Base-by-base conservation (phyloP, 805 yeast genomes). In the Nakazawaea populi region DNA sequence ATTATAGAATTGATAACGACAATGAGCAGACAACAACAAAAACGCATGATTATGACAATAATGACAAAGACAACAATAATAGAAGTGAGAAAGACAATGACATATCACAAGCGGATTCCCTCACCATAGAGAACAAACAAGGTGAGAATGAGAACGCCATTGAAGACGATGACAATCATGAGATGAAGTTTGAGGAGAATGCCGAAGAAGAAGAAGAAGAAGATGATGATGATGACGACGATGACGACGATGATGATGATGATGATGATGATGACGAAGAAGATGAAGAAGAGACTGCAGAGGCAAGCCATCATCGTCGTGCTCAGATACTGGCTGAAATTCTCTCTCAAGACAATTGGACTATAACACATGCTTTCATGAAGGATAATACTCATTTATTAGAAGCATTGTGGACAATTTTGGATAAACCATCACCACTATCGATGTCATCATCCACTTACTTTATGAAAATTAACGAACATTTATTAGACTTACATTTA, bases 311-410 rank as follows among this genome's bases (percentile, higher is more conserved):
- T 54, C 60, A 66, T 35, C 61, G 73, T 55, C 58, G 73, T 47
- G 83, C 89, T 1, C 83, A 82, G 51, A 75, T 85, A 58, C 90
- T 96, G 5, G 89, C 96, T 1, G 98, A 94, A 64, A 85, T 94
- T 42, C 72, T 94, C 45, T 81, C 92, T 40, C 89, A 94, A 4
- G 98, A 92, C 62, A 91, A 90, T 7, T 92, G 97, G 97, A 86
- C 95, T 2, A 73, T 94, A 38, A 87, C 96, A 1, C 96, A 91
- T 58, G 83, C 96, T 1, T 84, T 94, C 50, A 83, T 92, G 84
- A 46, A 50, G 39, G 91, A 87, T 57, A 80, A 83, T 53, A 72
- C 79, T 4, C 76, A 73, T 24, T 73, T 88, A 38, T 68, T 94
- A 60, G 79, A 79, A 49, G 80, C 77, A 60, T 68, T 94, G 44